Evolutionary conservation across 306 rosid genomes (phyloP), one percentile per base, ranked within the genome.

Genomic region (Luffa aegyptiaca): DNA sequence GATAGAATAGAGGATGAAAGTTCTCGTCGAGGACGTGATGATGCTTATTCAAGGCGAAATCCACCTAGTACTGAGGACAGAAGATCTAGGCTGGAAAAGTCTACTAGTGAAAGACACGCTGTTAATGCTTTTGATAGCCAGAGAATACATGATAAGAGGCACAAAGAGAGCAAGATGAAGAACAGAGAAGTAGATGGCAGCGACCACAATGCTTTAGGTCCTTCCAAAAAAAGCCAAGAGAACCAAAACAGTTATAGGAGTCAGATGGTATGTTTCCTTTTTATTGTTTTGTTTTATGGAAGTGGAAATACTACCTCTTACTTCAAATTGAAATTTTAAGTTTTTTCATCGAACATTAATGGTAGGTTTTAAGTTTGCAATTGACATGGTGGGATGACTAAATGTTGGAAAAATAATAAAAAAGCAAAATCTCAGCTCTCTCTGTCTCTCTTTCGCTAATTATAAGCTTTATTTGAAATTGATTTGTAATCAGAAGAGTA

Each of bases 31-130:
- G 99, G 93, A 44, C 93, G 90, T 8, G 94, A 89, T 68, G 96
- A 95, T 86, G 77, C 82, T 56, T 84, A 84, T 80, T 39, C 86
- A 51, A 92, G 93, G 46, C 93, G 90, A 82, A 89, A 87, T 85
- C 96, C 90, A 62, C 81, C 84, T 75, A 69, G 82, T 70, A 83
- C 78, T 82, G 98, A 90, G 33, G 98, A 93, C 84, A 93, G 85
- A 81, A 84, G 91, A 88, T 86, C 94, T 45, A 92, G 91, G 87
- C 89, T 79, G 85, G 99, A 93, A 84, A 89, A 92, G 77, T 87
- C 98, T 75, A 89, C 87, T 80, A 82, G 90, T 81, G 86, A 91
- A 86, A 95, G 90, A 84, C 97, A 85, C 79, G 88, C 81, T 76
- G 82, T 84, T 82, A 90, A 71, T 90, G 83, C 84, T 86, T 85